Conservation (phyloP, 2,329 filamentous ascomycete species). For the Penicillium sp. region DNA sequence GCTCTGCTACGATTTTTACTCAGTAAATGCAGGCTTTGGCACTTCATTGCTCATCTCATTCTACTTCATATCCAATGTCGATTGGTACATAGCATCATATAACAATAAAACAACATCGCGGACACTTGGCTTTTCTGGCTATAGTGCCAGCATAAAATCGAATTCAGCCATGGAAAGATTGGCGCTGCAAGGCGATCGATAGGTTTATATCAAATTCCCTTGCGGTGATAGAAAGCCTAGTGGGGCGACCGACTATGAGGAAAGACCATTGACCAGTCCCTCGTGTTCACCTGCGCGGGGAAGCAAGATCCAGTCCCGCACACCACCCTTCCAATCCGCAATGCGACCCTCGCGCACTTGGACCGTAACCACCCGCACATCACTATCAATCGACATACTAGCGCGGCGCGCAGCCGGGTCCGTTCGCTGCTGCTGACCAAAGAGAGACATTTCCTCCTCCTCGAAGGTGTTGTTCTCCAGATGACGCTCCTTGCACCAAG, state of each 20-base stretch:
- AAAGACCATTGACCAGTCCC: constrained; percentile 33
- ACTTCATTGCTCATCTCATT: background rate
- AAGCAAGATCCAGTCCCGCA: constrained; percentile 69
- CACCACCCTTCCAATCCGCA: constrained; percentile 92
- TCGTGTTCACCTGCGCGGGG: constrained; percentile 27
- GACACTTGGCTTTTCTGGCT: background rate
- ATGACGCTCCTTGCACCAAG: constrained; percentile 79
- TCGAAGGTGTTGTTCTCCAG: constrained; percentile 90
- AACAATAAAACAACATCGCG: background rate
- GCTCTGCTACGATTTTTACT: background rate
- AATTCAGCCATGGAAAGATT: background rate
- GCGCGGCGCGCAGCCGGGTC: constrained; percentile 30
- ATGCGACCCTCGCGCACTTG: constrained; percentile 81
- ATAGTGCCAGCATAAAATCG: background rate
- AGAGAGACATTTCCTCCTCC: constrained; percentile 51
- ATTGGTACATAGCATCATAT: background rate
- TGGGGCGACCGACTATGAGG: constrained; percentile 1
- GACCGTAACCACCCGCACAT: constrained; percentile 85
- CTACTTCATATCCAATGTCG: background rate
- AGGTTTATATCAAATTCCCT: background rate
- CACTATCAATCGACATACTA: constrained; percentile 69
- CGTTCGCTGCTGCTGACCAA: constrained; percentile 39
- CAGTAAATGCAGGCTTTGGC: background rate
- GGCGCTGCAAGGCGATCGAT: background rate
- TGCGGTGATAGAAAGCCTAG: background rate